A percentile compares a stretch with the other conserved stretches of the same genome.
These are phyloP conservation scores for Ascochyta clinopodiicola DNA, from an alignment of 2,329 filamentous ascomycete species.

Conservation along the genomic window DNA sequence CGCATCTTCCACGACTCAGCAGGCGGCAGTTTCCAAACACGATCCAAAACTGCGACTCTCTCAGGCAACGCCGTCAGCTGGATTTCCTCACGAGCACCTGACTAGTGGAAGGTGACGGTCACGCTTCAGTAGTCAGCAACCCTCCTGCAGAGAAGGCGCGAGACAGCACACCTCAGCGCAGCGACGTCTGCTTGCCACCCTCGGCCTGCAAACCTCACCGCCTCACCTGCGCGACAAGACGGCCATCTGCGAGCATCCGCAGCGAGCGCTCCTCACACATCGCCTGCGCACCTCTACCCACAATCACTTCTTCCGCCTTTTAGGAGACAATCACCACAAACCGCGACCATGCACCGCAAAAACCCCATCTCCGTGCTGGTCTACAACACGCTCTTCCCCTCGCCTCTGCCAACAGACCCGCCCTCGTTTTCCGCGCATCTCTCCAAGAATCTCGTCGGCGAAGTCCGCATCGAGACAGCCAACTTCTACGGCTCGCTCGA, in stretches of 20 bases:
- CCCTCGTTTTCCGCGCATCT: conserved; percentile 74
- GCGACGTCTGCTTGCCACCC: conserved; percentile 8
- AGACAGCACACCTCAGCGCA: conserved; percentile 22
- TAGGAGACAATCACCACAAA: conserved; percentile 3
- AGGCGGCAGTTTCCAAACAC: background rate
- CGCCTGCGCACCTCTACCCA: background rate
- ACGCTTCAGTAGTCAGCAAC: conserved; percentile 29
- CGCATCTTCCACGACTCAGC: conserved; percentile 1
- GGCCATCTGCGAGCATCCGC: conserved; percentile 5
- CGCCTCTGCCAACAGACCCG: conserved; percentile 71
- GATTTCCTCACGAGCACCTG: conserved; percentile 21
- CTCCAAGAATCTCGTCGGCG: conserved; percentile 73
- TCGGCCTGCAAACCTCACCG: background rate
- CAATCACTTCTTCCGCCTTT: background rate
- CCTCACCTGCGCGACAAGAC: conserved; percentile 5
- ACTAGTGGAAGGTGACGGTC: conserved; percentile 23
- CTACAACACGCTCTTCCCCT: conserved; percentile 75
- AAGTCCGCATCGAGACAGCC: conserved; percentile 79
- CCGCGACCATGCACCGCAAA: conserved; percentile 70
- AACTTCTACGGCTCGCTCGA: conserved; percentile 81
- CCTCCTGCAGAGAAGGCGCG: conserved; percentile 18
- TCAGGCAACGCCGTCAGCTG: conserved; percentile 22
- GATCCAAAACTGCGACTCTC: conserved; percentile 9
- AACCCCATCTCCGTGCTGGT: conserved; percentile 73
- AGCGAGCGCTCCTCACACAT: background rate